phyloP scores from a whole-genome alignment of 495 filamentous ascomycete species.

The Aspergillus biplanus region DNA sequence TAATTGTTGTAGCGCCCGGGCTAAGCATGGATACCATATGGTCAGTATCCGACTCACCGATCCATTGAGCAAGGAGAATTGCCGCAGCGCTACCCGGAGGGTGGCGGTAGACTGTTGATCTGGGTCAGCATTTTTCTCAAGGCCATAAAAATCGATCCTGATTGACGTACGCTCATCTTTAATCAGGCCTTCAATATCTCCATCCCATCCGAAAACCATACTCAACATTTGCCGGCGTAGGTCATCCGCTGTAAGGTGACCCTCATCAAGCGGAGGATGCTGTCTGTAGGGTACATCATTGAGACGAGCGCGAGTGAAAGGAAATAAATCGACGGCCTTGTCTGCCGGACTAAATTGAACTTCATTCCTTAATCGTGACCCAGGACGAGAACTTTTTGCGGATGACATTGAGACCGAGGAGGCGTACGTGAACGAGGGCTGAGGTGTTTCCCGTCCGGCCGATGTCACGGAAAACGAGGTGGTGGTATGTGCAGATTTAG shows the following conservation, averaged over 20 bases:
- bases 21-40: slow-evolving; percentile 74
- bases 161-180: slow-evolving; percentile 72
- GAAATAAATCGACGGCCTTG: slow-evolving; percentile 64
- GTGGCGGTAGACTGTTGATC: slow-evolving; percentile 63
- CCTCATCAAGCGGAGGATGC: slow-evolving; percentile 62
- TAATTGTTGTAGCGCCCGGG: slow-evolving; percentile 80
- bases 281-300: slow-evolving; percentile 79
- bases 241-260: slow-evolving; percentile 76
- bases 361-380: slow-evolving; percentile 81
- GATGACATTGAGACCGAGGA: slow-evolving; percentile 69
- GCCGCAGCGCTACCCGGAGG: slow-evolving; percentile 70
- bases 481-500: slow-evolving; percentile 48
- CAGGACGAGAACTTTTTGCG: slow-evolving; percentile 62
- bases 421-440: slow-evolving; percentile 44
- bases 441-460: slow-evolving; percentile 41
- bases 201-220: slow-evolving; percentile 94
- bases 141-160: background rate
- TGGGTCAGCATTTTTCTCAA: slow-evolving; percentile 16
- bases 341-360: slow-evolving; percentile 67
- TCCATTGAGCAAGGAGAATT: slow-evolving; percentile 86
- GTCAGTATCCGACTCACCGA: slow-evolving; percentile 82
- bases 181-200: slow-evolving; percentile 80
- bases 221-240: slow-evolving; percentile 89
- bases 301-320: slow-evolving; percentile 71
- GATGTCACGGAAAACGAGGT: slow-evolving; percentile 52